Evolutionary conservation across 163 green algal species (phyloP), one percentile per base, ranked within the genome.

Genomic region (Chlamydomonas reinhardtii): DNA sequence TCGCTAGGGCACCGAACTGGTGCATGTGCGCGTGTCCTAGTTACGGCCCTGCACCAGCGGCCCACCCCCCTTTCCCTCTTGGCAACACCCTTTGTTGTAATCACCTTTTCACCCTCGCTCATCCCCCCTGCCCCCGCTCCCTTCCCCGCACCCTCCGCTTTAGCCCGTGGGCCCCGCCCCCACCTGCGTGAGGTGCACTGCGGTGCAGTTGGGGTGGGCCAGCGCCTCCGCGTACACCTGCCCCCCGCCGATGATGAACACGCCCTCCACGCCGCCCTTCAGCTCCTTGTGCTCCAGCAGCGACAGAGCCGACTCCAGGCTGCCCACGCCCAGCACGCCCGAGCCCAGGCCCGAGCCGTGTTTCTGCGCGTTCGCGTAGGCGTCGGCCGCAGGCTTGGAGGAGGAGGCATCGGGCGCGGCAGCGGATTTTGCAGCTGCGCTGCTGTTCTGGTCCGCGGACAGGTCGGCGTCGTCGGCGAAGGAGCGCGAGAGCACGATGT

Each of bases 171-270:
- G 19, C 56, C 56, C 56, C 88, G 14, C 59, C 72, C 68, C 39
- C 35, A 87, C 72, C 68, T 94, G 79, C 0, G 97, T 99, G 20
- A 99, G 82, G 92, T 99, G 98, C 2, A 99, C 85, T 27, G 94
- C 97, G 1, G 82, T 76, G 91, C 98, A 99, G 14, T 89, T 84
- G 0, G 93, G 90, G 34, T 88, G 93, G 17, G 69, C 66, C 48
- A 99, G 73, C 5, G 94, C 94, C 73, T 99, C 96, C 29, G 73
- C 75, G 87, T 98, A 99, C 27, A 98, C 92, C 84, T 98, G 91
- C 15, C 94, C 97, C 31, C 98, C 98, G 39, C 98, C 98, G 87
- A 99, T 99, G 31, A 99, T 95, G 89, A 99, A 99, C 8, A 98
- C 91, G 24, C 79, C 94, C 88, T 99, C 98, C 16, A 99, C 88